Base-by-base conservation (phyloP, 352 stramenopile genomes). In the Phytophthora agathidicida region DNA sequence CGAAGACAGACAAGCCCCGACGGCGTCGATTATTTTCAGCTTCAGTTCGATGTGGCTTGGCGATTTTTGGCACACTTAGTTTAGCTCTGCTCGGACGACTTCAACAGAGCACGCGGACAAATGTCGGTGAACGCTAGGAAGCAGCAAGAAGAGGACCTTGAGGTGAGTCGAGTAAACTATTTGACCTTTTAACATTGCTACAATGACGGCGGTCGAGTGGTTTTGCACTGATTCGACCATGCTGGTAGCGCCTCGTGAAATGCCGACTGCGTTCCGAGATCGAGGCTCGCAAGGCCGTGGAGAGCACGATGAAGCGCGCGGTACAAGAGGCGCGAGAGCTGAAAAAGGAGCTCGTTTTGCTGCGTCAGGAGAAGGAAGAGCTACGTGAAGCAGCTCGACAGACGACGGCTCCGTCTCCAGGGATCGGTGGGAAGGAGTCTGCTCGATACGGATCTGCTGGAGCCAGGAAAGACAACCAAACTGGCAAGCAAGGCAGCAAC, bases 331-430 rank as follows among this genome's bases (percentile, higher is more conserved):
- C 83, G 0, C 71, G 78, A 1, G 83, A 92, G 53, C 55, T 92
- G 35, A 92, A 92, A 66, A 90, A 89, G 22, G 83, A 90, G 52
- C 68, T 92, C 11, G 76, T 90, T 37, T 20, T 90, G 36, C 65
- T 92, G 69, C 80, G 83, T 2, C 71, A 90, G 56, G 83, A 92
- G 41, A 91, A 89, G 48, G 79, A 88, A 28, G 77, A 91, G 43
- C 60, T 80, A 11, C 71, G 56, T 14, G 68, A 38, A 75, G 38
- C 51, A 7, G 53, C 45, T 27, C 60, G 27, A 6, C 68, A 78
- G 22, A 50, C 30, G 17, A 30, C 28, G 0, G 49, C 58, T 3
- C 47, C 44, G 8, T 38, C 42, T 41, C 33, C 66, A 44, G 53
- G 35, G 17, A 61, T 51, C 28, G 19, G 24, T 24, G 50, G 28